These are phyloP conservation scores for Populus alba DNA, from an alignment of 345 rosid genomes.

Conservation along the genomic window DNA sequence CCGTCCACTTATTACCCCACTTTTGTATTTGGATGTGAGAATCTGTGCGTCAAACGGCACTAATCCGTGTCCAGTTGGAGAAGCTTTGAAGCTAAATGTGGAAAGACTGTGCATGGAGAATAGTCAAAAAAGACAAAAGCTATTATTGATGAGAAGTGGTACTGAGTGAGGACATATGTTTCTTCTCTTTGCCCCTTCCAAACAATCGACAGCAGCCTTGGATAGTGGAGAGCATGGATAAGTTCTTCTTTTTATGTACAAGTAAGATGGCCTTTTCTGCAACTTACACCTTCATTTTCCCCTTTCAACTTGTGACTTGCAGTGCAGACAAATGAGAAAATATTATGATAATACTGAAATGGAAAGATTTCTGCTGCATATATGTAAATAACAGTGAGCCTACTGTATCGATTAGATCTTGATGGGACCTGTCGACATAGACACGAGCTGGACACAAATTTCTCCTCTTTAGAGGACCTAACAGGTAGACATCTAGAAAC, in stretches of 20 bases:
- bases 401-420: not conserved
- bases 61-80: slow-evolving; percentile 12
- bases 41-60: slow-evolving; percentile 25
- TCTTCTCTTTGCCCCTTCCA: not conserved
- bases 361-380: not conserved
- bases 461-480: not conserved
- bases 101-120: slow-evolving; percentile 2
- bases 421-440: not conserved
- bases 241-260: too few relatives aligned
- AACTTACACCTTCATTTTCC: not conserved
- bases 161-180: not conserved
- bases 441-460: not conserved
- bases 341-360: not conserved
- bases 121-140: not conserved
- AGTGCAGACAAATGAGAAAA: too few relatives aligned
- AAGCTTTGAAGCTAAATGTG: not conserved
- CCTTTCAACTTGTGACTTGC: not conserved
- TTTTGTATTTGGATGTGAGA: slow-evolving; percentile 9
- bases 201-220: not conserved
- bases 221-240: not conserved
- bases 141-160: not conserved
- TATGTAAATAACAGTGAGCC: not conserved
- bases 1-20: slow-evolving; percentile 24
- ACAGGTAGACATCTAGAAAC: not conserved
- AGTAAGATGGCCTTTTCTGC: not conserved